Percentiles rank a stretch among this genome's conserved stretches.
Evolutionary conservation across 108 stramenopile genomes (phyloP).

Genomic region (Pseudonitzschia pungens): DNA sequence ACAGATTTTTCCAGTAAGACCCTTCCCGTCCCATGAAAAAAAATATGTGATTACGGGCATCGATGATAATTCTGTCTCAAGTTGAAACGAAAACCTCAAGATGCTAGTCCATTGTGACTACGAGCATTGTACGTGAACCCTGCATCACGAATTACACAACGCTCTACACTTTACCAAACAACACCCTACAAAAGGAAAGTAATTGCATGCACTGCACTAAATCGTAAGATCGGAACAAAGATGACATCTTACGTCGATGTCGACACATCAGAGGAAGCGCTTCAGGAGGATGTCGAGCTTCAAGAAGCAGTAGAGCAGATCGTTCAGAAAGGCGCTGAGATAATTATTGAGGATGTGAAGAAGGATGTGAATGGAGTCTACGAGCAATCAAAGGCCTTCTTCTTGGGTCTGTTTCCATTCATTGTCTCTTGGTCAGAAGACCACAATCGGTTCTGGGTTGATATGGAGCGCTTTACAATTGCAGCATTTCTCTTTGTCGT

Average conservation of each 20-base stretch:
- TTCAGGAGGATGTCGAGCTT: constrained; percentile 48
- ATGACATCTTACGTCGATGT: constrained; percentile 36
- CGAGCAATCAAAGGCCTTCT: constrained; percentile 2
- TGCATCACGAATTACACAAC: no score
- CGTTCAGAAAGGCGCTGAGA: constrained; percentile 34
- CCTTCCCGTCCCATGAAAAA: no score
- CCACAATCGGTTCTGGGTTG: constrained; percentile 20
- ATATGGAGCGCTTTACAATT: constrained; percentile 32
- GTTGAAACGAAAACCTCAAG: no score
- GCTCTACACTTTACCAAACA: not conserved
- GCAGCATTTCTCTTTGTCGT: constrained; percentile 28
- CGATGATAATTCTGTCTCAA: no score
- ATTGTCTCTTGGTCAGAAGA: constrained; percentile 35
- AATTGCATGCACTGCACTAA: no score
- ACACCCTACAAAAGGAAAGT: not conserved
- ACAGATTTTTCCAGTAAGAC: no score
- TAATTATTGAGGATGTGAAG: constrained; percentile 36
- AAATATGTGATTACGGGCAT: no score
- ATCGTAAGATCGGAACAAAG: not conserved
- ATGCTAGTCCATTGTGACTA: no score
- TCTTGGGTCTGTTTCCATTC: constrained; percentile 37
- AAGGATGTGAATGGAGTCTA: constrained; percentile 34
- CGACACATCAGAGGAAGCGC: constrained; percentile 38
- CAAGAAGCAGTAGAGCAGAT: constrained; percentile 44
- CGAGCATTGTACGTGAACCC: no score